These are phyloP conservation scores for Bauhinia variegata DNA, from an alignment of 306 rosid genomes.

Conservation along the genomic window DNA sequence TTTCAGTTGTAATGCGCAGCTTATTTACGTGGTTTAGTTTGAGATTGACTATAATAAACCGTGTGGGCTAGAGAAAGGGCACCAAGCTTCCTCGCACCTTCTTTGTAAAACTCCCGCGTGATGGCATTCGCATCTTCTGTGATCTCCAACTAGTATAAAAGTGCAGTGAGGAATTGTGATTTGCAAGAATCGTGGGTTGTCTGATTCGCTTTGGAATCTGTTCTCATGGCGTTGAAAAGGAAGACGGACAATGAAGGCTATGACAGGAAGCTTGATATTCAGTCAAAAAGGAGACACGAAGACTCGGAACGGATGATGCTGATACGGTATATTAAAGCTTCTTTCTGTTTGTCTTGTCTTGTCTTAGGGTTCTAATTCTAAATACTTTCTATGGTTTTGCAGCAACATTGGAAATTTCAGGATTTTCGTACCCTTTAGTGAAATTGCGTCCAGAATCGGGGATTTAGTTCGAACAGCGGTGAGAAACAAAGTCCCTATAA, in stretches of 20 bases:
- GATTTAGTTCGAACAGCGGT: conserved; percentile 36
- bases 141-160: too few species aligned
- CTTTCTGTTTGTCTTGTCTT: too few species aligned
- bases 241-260: neutral
- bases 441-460: conserved; percentile 22
- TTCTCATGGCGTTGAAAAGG: conserved; percentile 52
- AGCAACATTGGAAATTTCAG: conserved; percentile 2
- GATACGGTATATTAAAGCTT: too few species aligned
- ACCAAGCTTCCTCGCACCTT: too few species aligned
- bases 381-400: conserved; percentile 29
- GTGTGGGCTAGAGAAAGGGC: too few species aligned
- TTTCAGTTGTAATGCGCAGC: too few species aligned
- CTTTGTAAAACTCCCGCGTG: too few species aligned
- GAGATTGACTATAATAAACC: too few species aligned
- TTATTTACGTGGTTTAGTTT: too few species aligned
- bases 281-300: conserved; percentile 32
- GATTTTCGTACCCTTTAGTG: too few species aligned
- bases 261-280: conserved; percentile 4
- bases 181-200: neutral
- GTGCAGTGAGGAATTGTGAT: too few species aligned
- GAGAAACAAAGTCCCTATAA: neutral
- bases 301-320: neutral
- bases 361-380: neutral
- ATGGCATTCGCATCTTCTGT: too few species aligned
- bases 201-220: neutral